phyloP scores from a whole-genome alignment of 1,139 yeast species.

The Arxiozyma slooffiae region DNA sequence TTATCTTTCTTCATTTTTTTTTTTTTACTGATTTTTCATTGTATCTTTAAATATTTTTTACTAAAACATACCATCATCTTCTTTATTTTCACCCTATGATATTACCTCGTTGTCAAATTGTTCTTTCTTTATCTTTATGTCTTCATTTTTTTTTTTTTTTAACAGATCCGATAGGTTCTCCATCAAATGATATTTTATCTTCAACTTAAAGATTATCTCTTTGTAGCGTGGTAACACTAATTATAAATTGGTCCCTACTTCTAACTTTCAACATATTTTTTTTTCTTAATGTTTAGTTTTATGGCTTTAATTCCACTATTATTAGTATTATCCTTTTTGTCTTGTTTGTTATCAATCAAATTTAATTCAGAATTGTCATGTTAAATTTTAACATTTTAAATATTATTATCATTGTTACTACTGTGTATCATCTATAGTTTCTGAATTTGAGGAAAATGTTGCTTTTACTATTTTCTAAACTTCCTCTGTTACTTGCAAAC shows the following conservation, averaged over 20 bases:
- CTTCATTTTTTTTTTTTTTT: not conserved
- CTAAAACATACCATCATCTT: slow-evolving; percentile 8
- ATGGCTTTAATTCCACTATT: not conserved
- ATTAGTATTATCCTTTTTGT: not conserved
- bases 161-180: not conserved
- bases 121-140: not conserved
- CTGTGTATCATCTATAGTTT: not conserved
- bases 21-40: slow-evolving; percentile 3
- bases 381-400: slow-evolving; percentile 2
- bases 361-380: slow-evolving; percentile 10
- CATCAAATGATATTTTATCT: slow-evolving; percentile 6
- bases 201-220: not conserved
- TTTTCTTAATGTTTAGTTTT: not conserved
- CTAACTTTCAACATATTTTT: not conserved
- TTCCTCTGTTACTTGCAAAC: slow-evolving; percentile 8
- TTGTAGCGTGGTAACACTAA: slow-evolving; percentile 6
- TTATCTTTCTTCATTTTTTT: slow-evolving; percentile 2
- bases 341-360: not conserved
- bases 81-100: no score
- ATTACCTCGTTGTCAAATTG: not conserved
- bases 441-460: not conserved
- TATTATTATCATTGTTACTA: slow-evolving; percentile 2
- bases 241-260: slow-evolving; percentile 1
- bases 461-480: not conserved
- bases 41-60: slow-evolving; percentile 11